A percentile compares a stretch with the other conserved stretches of the same genome.
Conservation (phyloP, 2,329 filamentous ascomycete genomes). For the Clonostachys rosea region DNA sequence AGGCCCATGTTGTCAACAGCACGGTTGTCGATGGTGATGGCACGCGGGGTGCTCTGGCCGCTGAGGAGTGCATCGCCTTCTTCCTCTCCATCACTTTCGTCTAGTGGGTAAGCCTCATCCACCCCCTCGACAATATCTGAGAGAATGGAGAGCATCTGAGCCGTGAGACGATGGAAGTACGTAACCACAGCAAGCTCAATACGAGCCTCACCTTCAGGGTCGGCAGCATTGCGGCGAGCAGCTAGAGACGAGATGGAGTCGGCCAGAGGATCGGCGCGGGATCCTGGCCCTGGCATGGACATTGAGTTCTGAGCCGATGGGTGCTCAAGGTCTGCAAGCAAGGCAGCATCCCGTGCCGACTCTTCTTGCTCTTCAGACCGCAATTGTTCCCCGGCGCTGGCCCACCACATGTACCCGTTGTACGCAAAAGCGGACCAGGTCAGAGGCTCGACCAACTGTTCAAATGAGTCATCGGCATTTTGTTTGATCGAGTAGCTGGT, state of each 20-base stretch:
- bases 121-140: slow-evolving; percentile 52
- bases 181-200: slow-evolving; percentile 70
- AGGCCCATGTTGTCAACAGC: slow-evolving; percentile 69
- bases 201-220: slow-evolving; percentile 36
- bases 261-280: slow-evolving; percentile 23
- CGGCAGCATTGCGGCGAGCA: slow-evolving; percentile 22
- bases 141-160: slow-evolving; percentile 57
- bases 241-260: slow-evolving; percentile 41
- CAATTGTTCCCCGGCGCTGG: slow-evolving; percentile 71
- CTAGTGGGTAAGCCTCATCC: slow-evolving; percentile 32
- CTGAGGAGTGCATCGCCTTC: slow-evolving; percentile 18
- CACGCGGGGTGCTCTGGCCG: slow-evolving; percentile 23
- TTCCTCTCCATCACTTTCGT: slow-evolving; percentile 25
- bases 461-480: slow-evolving; percentile 40
- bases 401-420: slow-evolving; percentile 86
- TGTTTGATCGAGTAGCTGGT: slow-evolving; percentile 14
- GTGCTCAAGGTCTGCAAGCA: slow-evolving; percentile 47
- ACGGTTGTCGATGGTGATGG: slow-evolving; percentile 51
- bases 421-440: slow-evolving; percentile 75
- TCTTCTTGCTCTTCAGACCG: slow-evolving; percentile 57
- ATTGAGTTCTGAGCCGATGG: slow-evolving; percentile 18
- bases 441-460: slow-evolving; percentile 55
- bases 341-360: slow-evolving; percentile 44
- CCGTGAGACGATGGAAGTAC: slow-evolving; percentile 76
- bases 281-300: slow-evolving; percentile 20